Conservation (phyloP, 139 green algal genomes). For the Chlamydomonas sp. region DNA sequence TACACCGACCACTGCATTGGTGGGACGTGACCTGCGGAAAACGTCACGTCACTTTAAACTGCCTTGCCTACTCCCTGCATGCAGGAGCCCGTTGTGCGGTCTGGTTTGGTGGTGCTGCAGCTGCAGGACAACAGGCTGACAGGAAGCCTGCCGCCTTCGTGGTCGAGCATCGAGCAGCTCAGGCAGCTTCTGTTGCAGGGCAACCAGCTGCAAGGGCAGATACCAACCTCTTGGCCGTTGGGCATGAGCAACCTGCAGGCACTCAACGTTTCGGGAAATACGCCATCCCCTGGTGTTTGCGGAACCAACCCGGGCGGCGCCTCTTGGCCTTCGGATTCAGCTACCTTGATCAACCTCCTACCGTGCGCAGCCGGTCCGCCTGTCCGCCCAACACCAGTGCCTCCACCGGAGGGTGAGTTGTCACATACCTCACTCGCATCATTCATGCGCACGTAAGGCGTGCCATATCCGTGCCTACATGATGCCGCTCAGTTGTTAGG, state of each 20-base stretch:
- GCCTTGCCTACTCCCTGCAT: too few relatives aligned
- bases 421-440: too few relatives aligned
- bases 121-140: slow-evolving; percentile 23
- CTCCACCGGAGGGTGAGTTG: background rate
- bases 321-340: background rate
- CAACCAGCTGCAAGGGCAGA: slow-evolving; percentile 20
- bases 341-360: background rate
- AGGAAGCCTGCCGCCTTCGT: slow-evolving; percentile 5
- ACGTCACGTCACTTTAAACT: background rate
- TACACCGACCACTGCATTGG: background rate
- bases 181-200: background rate
- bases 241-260: background rate
- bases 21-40: background rate
- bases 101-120: slow-evolving; percentile 2
- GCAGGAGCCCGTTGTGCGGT: background rate
- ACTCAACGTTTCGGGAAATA: background rate
- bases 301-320: slow-evolving; percentile 5
- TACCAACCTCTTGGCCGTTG: background rate
- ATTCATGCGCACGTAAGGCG: too few relatives aligned
- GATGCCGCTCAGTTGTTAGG: too few relatives aligned
- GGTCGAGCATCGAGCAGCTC: slow-evolving; percentile 5
- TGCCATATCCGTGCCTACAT: too few relatives aligned
- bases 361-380: background rate
- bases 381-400: background rate
- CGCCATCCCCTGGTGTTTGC: background rate